Conservation (phyloP, 768 basidiomycete genomes). For the Boletus rufocinnamomeus region DNA sequence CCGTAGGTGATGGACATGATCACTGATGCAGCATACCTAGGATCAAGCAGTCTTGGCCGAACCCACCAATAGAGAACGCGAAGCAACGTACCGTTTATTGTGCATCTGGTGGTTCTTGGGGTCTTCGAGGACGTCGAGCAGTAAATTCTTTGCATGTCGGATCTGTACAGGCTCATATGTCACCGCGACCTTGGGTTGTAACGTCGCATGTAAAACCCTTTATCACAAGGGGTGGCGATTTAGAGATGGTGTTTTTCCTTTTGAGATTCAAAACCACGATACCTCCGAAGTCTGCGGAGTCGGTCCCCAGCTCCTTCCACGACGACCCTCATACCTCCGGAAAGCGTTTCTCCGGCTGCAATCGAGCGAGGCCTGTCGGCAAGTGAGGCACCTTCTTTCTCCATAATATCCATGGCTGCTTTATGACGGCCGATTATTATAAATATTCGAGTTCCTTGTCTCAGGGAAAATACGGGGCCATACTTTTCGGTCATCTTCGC, state of each 20-base stretch:
- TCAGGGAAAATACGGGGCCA: slow-evolving; percentile 58
- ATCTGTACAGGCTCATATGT: slow-evolving; percentile 38
- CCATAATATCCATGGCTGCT: slow-evolving; percentile 43
- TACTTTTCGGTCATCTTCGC: slow-evolving; percentile 60
- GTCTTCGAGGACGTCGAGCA: slow-evolving; percentile 39
- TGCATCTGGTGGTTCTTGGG: slow-evolving; percentile 38
- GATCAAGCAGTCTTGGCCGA: not conserved
- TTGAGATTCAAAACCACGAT: not conserved
- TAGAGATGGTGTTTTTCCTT: not conserved
- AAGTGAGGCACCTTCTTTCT: slow-evolving; percentile 39
- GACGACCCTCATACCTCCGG: slow-evolving; percentile 37
- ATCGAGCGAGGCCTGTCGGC: slow-evolving; percentile 39
- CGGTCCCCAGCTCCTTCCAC: slow-evolving; percentile 30
- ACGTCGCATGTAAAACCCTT: slow-evolving; percentile 37
- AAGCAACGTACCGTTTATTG: slow-evolving; percentile 28
- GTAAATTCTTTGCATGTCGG: slow-evolving; percentile 33
- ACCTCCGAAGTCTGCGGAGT: slow-evolving; percentile 34
- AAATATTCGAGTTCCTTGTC: slow-evolving; percentile 40
- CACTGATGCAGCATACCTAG: slow-evolving; percentile 42
- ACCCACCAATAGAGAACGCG: not conserved
- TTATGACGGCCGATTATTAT: slow-evolving; percentile 29
- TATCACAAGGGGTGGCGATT: not conserved
- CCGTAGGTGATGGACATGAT: slow-evolving; percentile 43
- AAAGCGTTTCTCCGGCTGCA: slow-evolving; percentile 38
- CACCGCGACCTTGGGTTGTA: slow-evolving; percentile 36